These are phyloP conservation scores for Fusarium lateritium DNA, from an alignment of 2,329 filamentous ascomycete species.

Conservation along the genomic window DNA sequence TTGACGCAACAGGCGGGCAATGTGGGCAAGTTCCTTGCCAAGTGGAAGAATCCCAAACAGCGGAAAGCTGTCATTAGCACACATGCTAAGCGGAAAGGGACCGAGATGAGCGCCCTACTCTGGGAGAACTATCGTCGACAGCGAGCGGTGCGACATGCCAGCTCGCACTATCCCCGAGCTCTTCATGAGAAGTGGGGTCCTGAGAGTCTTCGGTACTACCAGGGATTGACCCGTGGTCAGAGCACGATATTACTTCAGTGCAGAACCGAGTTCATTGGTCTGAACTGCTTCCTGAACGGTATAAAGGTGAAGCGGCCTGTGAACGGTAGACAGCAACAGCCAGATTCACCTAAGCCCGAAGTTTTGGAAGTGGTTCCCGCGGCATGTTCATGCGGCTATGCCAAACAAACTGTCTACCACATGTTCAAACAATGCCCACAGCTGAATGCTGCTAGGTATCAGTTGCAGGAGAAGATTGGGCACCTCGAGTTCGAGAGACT, in stretches of 20 bases:
- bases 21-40: background rate
- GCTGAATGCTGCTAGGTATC: background rate
- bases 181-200: background rate
- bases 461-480: background rate
- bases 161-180: background rate
- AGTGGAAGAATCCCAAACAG: background rate
- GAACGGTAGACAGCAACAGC: too few species aligned
- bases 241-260: constrained; percentile 6
- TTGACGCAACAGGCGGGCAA: background rate
- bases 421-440: background rate
- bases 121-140: background rate
- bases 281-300: background rate
- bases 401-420: constrained; percentile 3
- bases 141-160: background rate
- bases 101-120: background rate
- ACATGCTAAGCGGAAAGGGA: background rate
- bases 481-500: background rate
- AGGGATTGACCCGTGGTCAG: background rate
- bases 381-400: background rate
- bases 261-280: constrained; percentile 1
- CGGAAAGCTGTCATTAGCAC: too few species aligned
- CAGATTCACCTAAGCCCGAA: too few species aligned
- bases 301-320: background rate
- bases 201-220: background rate
- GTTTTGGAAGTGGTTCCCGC: too few species aligned